Evolutionary conservation across 768 basidiomycete genomes (phyloP), one percentile per base, ranked within the genome.

Genomic region (Amanita pseudoporphyria): DNA sequence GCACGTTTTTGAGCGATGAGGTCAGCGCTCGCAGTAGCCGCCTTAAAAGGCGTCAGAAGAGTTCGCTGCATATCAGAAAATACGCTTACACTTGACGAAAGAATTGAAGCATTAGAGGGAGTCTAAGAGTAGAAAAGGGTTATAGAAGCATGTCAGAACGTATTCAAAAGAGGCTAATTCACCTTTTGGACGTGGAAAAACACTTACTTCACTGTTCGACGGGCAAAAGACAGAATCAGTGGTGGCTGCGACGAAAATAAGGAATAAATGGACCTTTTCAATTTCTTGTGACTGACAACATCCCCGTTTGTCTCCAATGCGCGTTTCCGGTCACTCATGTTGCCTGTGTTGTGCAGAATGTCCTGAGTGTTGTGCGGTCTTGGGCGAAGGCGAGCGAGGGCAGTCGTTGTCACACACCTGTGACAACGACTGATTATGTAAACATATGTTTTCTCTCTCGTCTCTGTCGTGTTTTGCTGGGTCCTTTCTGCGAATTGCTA

Each of bases 1-100:
- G 88, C 87, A 33, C 82, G 76, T 65, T 87, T 88, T 66, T 86
- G 84, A 18, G 84, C 83, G 48, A 91, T 89, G 57, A 88, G 75
- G 26, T 77, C 84, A 56, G 79, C 77, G 53, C 70, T 70, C 31
- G 76, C 52, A 16, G 36, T 45, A 48, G 24, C 58, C 38, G 16
- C 52, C 26, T 24, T 3, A 4, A 22, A 41, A 19, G 14, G 24
- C 18, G 32, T 47, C 32, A 47, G 46, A 18, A 18, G 22, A 5
- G 22, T 7, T 13, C 35, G 1, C 5, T 9, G 14, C 7, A 37
- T 10, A 3, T n/a, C 3, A 22, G 6, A 31, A 39, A n/a, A 44
- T 51, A 21, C n/a, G 67, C 78, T 64, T 61, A 79, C 81, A 22
- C 64, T 60, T 58, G 66, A 57, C 24, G 70, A 58, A 37, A 71